Evolutionary conservation across 2,329 filamentous ascomycete species (phyloP), one percentile per base, ranked within the genome.

Genomic region (Penicillium verrucosum): DNA sequence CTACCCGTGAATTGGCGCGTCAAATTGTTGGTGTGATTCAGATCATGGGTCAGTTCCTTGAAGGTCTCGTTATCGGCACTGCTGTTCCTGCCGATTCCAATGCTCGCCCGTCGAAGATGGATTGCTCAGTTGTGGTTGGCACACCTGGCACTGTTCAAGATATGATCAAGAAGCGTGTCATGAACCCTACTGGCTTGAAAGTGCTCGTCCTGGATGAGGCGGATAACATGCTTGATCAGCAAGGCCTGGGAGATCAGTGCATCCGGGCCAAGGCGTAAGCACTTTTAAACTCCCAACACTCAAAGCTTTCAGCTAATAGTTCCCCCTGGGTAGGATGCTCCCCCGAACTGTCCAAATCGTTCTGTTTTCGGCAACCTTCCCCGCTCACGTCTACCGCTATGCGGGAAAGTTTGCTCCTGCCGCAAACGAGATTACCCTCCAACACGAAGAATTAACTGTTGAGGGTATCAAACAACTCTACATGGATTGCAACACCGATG

Each of bases 381-480:
- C 94, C 0, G 85, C 89, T 2, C 85, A 91, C 57, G 94, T 99
- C 57, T 85, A 93, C 74, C 80, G 81, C 62, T 99, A 95, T 69
- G 93, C 94, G 16, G 79, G 85, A 63, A 85, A 85, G 62, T 99
- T 96, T 71, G 92, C 93, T 5, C 91, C 92, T 1, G 85, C 87
- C 43, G 88, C 94, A 49, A 93, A 96, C 75, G 83, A 89, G 65
- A 89, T 99, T 70, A 94, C 90, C 44, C 82, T 99, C 51, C 87
- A 90, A 68, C 89, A 92, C 59, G 89, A 95, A 66, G 91, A 99
- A 71, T 85, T 97, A 67, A 97, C 93, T 0, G 93, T 99, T 59
- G 91, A 94, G 73, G 94, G 94, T 23, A 99, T 99, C 72, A 96
- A 93, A 64, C 94, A 99, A 71, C 90, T 99, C 78, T 99, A 95